These are phyloP conservation scores for Salvia sclarea DNA, from an alignment of 305 asterid species.

Conservation along the genomic window DNA sequence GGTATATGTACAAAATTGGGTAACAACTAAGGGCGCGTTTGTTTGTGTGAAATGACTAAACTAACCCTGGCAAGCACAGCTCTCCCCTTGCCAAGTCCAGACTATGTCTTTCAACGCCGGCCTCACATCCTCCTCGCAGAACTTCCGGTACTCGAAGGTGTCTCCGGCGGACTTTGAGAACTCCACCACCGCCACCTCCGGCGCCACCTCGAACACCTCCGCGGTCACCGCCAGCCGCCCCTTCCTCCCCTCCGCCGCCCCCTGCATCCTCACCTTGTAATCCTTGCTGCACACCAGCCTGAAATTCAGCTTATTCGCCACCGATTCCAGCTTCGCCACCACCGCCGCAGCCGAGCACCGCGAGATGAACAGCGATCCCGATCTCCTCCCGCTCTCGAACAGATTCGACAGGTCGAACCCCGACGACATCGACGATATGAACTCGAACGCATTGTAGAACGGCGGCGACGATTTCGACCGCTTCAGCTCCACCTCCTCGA, in stretches of 20 bases:
- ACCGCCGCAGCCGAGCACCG: slow-evolving; percentile 54
- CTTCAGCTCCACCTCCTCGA: slow-evolving; percentile 28
- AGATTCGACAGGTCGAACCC: slow-evolving; percentile 72
- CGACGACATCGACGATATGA: slow-evolving; percentile 82
- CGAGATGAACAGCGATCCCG: slow-evolving; percentile 66
- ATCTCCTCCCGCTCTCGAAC: slow-evolving; percentile 48
- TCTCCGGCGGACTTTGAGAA: slow-evolving; percentile 71
- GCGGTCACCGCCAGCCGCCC: slow-evolving; percentile 63
- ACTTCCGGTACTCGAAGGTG: slow-evolving; percentile 62
- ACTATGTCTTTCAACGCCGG: slow-evolving; percentile 74
- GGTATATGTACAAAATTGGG: slow-evolving; percentile 50
- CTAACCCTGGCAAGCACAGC: slow-evolving; percentile 32
- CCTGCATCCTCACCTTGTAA: slow-evolving; percentile 64
- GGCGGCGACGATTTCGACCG: slow-evolving; percentile 61
- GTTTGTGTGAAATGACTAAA: slow-evolving; percentile 31
- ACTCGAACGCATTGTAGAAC: slow-evolving; percentile 71
- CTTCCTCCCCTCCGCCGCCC: slow-evolving; percentile 64
- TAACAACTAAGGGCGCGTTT: neutral
- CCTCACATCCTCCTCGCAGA: slow-evolving; percentile 67
- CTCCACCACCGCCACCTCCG: slow-evolving; percentile 76
- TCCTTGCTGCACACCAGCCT: slow-evolving; percentile 48
- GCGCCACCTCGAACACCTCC: slow-evolving; percentile 79
- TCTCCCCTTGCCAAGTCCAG: slow-evolving; percentile 88
- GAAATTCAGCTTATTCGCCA: slow-evolving; percentile 61
- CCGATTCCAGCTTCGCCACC: slow-evolving; percentile 50